Evolutionary conservation across 2,329 filamentous ascomycete genomes (phyloP).

Genomic region (Colletotrichum sp.): DNA sequence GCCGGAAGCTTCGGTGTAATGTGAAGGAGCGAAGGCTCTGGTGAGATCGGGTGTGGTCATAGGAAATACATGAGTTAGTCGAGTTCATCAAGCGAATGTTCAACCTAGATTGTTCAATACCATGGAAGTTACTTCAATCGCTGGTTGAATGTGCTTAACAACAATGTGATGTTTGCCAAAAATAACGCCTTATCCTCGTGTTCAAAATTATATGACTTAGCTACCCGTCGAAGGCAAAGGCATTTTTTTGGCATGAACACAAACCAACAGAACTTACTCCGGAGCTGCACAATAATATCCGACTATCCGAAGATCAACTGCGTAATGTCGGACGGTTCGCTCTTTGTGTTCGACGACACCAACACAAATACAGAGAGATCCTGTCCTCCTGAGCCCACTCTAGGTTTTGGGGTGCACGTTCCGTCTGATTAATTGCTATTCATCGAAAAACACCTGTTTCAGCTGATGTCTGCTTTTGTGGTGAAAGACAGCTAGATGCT

Average conservation of each 20-base stretch:
- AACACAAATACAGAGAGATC: too few relatives aligned
- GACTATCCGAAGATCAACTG: neutral
- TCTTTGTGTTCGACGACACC: neutral
- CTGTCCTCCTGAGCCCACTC: neutral
- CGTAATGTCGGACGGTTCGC: neutral
- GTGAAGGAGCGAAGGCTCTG: too few relatives aligned
- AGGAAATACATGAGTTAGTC: neutral
- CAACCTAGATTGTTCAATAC: neutral
- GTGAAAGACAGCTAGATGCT: neutral
- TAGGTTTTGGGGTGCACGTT: neutral
- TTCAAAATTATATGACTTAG: too few relatives aligned
- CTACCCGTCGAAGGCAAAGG: too few relatives aligned
- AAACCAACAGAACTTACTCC: too few relatives aligned
- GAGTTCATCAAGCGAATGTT: neutral
- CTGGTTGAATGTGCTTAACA: neutral
- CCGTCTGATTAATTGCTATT: neutral
- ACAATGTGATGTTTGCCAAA: too few relatives aligned
- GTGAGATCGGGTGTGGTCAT: neutral
- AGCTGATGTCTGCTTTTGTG: neutral
- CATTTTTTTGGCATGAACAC: too few relatives aligned
- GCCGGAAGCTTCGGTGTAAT: neutral
- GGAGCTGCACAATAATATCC: neutral
- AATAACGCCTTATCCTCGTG: neutral
- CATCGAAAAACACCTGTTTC: neutral
- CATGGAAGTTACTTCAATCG: neutral